A percentile compares a stretch with the other conserved stretches of the same genome.
phyloP scores from a whole-genome alignment of 768 basidiomycete genomes.

The Serendipita indica region DNA sequence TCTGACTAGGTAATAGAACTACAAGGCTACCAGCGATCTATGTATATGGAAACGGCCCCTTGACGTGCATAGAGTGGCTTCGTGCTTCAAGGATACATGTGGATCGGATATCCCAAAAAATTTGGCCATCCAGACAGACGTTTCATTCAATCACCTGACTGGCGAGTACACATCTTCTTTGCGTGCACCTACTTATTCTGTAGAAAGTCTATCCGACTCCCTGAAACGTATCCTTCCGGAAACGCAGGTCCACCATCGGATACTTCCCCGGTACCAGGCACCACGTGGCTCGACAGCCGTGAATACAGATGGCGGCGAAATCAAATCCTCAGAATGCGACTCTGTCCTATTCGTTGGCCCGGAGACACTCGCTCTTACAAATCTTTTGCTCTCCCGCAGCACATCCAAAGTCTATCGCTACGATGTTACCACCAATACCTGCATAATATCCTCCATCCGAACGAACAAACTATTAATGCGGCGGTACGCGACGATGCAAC shows the following conservation, averaged over 20 bases:
- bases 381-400: conserved; percentile 73
- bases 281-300: neutral
- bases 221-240: neutral
- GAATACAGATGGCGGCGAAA: neutral
- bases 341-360: conserved; percentile 53
- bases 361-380: conserved; percentile 67
- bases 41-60: conserved; percentile 69
- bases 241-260: neutral
- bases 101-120: neutral
- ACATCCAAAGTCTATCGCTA: conserved; percentile 59
- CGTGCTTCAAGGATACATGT: neutral
- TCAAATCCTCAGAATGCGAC: conserved; percentile 14
- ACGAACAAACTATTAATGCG: conserved; percentile 82
- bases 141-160: neutral
- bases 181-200: neutral
- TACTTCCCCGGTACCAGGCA: neutral
- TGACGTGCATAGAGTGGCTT: conserved; percentile 27
- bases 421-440: conserved; percentile 37
- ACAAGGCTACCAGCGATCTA: conserved; percentile 81
- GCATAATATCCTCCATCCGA: conserved; percentile 43
- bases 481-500: conserved; percentile 73
- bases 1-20: conserved; percentile 34
- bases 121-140: neutral
- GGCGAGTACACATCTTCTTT: neutral
- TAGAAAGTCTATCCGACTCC: neutral